Evolutionary conservation across 176 grass and related monocot genomes (phyloP), one percentile per base, ranked within the genome.

Genomic region (Calamus simplicifolius): DNA sequence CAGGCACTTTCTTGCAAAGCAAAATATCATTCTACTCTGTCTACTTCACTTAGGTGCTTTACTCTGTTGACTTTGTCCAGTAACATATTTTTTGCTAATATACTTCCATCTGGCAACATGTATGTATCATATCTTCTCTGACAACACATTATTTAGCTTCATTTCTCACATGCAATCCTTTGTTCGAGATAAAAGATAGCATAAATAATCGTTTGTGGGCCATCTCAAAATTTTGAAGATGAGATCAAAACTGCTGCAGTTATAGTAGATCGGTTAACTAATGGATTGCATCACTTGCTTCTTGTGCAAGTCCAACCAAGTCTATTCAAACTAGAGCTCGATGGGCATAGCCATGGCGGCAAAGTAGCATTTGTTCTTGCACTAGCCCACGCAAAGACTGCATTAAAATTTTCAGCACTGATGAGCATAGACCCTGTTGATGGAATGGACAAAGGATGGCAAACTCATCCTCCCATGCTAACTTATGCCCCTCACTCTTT

Each of bases 371-470:
- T 95, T 61, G 86, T 82, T 35, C 64, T 95, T 0, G 82, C 71
- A 18, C 73, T 86, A 1, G 77, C 68, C 43, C 54, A 77, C 58
- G 77, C 71, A 27, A 81, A 73, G 25, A 56, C 66, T 8, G 5
- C 59, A 4, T 18, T 77, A 21, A 68, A 71, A 0, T 68, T 95
- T n/a, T 79, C 86, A 17, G 79, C 83, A 0, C 67, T 95, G 25
- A 53, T 95, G 26, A 86, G 79, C 51, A 70, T 95, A 51, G 91
- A 90, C 62, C 91, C 86, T 1, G 91, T 95, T 23, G 91, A 95
- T 56, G 91, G 91, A 62, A 90, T 81, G 83, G 83, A 66, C 59
- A 30, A 71, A 2, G 77, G 80, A 13, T 67, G 56, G 49, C 86
- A 96, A 67, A 96, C 77, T 8, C 74, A 78, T 0, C 91, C 91